Evolutionary conservation across 2,329 filamentous ascomycete genomes (phyloP).

Genomic region (Sporothrix pallida): DNA sequence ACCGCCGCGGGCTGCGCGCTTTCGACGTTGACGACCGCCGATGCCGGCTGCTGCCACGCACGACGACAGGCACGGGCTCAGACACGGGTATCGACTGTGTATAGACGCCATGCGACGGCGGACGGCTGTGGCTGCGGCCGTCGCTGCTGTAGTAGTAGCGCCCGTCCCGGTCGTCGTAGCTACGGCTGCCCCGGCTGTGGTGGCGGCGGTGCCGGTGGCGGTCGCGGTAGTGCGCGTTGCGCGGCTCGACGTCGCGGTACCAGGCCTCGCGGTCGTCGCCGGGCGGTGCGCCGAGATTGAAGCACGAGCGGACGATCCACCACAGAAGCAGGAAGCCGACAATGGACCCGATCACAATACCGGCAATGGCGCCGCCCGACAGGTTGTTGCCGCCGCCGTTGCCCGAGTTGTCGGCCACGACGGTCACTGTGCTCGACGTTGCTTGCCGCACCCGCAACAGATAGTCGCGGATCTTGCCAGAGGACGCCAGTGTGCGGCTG

Average conservation of each 20-base stretch:
- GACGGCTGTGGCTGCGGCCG: conserved; percentile 12
- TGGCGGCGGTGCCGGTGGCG: conserved; percentile 3
- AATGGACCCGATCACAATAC: conserved; percentile 58
- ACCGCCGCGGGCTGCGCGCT: conserved; percentile 29
- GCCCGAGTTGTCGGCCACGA: conserved; percentile 38
- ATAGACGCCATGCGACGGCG: conserved; percentile 15
- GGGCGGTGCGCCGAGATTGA: conserved; percentile 49
- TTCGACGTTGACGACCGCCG: conserved; percentile 6
- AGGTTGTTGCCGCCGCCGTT: conserved; percentile 42
- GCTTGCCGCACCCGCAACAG: conserved; percentile 31
- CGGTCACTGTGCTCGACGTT: conserved; percentile 44
- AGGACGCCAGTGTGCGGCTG: not conserved
- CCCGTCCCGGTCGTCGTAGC: not conserved
- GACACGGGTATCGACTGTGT: conserved; percentile 21
- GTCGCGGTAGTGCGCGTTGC: not conserved
- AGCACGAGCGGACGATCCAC: conserved; percentile 56
- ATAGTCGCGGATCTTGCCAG: not conserved
- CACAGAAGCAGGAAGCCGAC: conserved; percentile 53
- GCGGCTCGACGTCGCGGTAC: conserved; percentile 31
- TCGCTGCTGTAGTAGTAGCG: conserved; percentile 25
- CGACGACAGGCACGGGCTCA: conserved; percentile 31
- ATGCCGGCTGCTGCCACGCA: conserved; percentile 25
- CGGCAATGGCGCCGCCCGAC: conserved; percentile 57
- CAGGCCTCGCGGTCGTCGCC: conserved; percentile 29
- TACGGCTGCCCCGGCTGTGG: not conserved